Percentiles rank a stretch among this genome's conserved stretches.
phyloP scores from a whole-genome alignment of 108 stramenopile genomes.

The Schizochytrium sp. region DNA sequence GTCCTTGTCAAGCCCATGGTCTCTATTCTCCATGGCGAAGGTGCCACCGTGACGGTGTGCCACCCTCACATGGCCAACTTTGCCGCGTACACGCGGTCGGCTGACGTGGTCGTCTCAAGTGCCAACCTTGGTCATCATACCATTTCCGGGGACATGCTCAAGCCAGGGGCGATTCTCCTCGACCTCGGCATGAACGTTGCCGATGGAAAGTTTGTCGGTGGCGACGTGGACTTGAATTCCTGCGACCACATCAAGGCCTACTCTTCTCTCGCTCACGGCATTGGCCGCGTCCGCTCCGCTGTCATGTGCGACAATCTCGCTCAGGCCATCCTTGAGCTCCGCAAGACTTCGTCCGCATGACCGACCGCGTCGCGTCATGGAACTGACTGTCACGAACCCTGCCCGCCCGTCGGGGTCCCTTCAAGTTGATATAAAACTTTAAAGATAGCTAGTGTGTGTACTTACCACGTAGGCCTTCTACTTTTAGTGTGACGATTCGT shows the following conservation, averaged over 20 bases:
- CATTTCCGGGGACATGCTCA: not conserved
- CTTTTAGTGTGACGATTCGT: too few relatives aligned
- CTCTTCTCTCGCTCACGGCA: not conserved
- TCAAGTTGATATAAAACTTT: too few relatives aligned
- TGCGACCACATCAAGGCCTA: not conserved
- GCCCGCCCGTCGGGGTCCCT: too few relatives aligned
- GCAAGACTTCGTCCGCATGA: not conserved
- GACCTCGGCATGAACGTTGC: not conserved
- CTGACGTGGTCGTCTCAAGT: not conserved
- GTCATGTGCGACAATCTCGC: slow-evolving; percentile 1
- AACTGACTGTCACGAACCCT: too few relatives aligned
- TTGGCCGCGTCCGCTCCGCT: not conserved
- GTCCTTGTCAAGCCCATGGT: not conserved
- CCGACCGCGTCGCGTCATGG: too few relatives aligned
- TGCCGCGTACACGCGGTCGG: not conserved
- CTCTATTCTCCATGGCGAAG: not conserved
- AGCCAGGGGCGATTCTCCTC: not conserved
- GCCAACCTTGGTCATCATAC: not conserved
- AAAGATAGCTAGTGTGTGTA: too few relatives aligned
- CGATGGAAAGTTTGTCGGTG: not conserved
- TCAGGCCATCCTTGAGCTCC: not conserved
- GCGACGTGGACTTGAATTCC: not conserved
- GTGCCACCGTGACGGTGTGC: slow-evolving; percentile 1
- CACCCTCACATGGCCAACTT: not conserved
- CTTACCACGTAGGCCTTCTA: too few relatives aligned